phyloP scores from a whole-genome alignment of 345 rosid genomes.

The Hypericum perforatum region DNA sequence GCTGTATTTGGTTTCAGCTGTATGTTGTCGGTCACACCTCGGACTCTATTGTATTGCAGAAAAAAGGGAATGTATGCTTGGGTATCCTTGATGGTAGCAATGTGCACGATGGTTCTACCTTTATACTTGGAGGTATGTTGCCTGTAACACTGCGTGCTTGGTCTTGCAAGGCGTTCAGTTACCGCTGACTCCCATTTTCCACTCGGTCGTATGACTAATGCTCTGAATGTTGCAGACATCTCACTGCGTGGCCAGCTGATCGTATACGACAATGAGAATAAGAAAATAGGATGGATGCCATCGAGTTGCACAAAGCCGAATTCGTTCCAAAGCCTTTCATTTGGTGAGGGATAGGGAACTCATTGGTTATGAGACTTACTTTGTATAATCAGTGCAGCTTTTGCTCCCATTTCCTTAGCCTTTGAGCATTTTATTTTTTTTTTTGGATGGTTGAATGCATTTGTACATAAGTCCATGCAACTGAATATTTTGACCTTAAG shows the following conservation, averaged over 20 bases:
- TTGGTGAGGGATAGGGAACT: constrained; percentile 22
- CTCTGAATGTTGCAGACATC: constrained; percentile 36
- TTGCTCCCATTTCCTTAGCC: too few species aligned
- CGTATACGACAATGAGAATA: constrained; percentile 62
- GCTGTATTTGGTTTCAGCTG: too few species aligned
- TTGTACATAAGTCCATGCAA: too few species aligned
- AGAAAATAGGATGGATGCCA: constrained; percentile 61
- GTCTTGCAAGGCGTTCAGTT: too few species aligned
- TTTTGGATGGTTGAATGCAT: too few species aligned
- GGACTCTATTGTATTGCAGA: constrained; percentile 35
- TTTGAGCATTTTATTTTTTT: too few species aligned
- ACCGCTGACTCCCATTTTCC: too few species aligned
- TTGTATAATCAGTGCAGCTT: too few species aligned
- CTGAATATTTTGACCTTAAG: too few species aligned
- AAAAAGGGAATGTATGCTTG: constrained; percentile 72
- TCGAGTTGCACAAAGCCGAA: constrained; percentile 51
- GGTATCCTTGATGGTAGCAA: constrained; percentile 85
- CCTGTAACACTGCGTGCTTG: neutral
- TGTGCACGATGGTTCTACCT: constrained; percentile 68
- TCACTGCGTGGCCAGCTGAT: constrained; percentile 64
- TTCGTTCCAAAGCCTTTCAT: constrained; percentile 23
- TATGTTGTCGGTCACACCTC: too few species aligned
- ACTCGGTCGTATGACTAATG: neutral
- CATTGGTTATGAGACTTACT: too few species aligned
- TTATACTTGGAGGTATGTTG: constrained; percentile 69